phyloP scores from a whole-genome alignment of 768 basidiomycete species.

The Tephrocybe sp. region DNA sequence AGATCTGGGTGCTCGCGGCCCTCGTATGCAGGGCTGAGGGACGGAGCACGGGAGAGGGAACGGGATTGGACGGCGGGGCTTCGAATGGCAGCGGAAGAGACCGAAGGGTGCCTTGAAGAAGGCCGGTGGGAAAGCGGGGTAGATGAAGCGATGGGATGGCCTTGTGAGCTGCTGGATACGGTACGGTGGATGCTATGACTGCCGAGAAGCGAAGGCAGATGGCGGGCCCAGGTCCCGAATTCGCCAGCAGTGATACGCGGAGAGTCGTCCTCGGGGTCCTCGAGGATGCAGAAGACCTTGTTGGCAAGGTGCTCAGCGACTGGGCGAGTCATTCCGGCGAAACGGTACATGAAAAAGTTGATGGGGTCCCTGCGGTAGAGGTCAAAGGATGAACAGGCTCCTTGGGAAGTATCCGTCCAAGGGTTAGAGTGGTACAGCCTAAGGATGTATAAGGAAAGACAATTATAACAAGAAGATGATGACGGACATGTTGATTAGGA shows the following conservation, averaged over 20 bases:
- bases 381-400: constrained; percentile 79
- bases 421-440: constrained; percentile 98
- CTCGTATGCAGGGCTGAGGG: constrained; percentile 53
- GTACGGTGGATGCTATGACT: constrained; percentile 57
- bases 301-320: constrained; percentile 88
- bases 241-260: constrained; percentile 75
- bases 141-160: constrained; percentile 61
- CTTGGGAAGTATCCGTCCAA: constrained; percentile 92
- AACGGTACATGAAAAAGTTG: constrained; percentile 86
- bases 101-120: constrained; percentile 62
- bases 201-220: constrained; percentile 73
- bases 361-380: constrained; percentile 77
- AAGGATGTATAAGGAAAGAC: constrained; percentile 8
- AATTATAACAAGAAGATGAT: constrained; percentile 22
- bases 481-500: constrained; percentile 94
- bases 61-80: constrained; percentile 56
- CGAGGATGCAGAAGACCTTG: constrained; percentile 80
- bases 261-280: constrained; percentile 62
- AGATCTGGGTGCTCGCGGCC: constrained; percentile 43
- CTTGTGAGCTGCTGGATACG: constrained; percentile 60
- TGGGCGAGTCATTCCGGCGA: constrained; percentile 82
- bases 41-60: constrained; percentile 63
- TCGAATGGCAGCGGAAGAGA: constrained; percentile 42
- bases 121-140: constrained; percentile 72
- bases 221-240: constrained; percentile 84